Evolutionary conservation across 805 yeast species (phyloP).

Genomic region (Brettanomyces anomalus): DNA sequence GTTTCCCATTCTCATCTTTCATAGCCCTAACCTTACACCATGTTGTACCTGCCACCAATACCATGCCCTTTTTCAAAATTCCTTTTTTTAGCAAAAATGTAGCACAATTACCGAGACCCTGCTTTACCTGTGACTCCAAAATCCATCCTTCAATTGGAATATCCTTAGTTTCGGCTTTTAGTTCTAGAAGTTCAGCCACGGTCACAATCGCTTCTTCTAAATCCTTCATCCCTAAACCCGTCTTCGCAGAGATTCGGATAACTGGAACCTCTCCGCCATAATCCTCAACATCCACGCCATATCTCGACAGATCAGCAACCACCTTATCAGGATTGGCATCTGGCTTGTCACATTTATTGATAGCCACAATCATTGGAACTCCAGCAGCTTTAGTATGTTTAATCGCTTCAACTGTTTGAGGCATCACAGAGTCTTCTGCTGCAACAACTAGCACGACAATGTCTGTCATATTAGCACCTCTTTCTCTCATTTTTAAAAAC

Average conservation of each 20-base stretch:
- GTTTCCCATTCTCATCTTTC: conserved; percentile 63
- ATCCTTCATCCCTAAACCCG: conserved; percentile 84
- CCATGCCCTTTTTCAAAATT: conserved; percentile 54
- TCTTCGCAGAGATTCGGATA: conserved; percentile 78
- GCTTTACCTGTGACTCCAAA: conserved; percentile 73
- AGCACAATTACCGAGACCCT: conserved; percentile 79
- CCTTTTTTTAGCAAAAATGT: conserved; percentile 81
- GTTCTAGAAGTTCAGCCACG: conserved; percentile 73
- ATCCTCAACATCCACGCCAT: conserved; percentile 81
- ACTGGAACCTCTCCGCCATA: conserved; percentile 94
- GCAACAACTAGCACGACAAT: conserved; percentile 89
- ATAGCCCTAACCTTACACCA: conserved; percentile 78
- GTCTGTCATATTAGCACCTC: conserved; percentile 94
- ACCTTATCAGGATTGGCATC: conserved; percentile 70
- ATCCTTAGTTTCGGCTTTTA: conserved; percentile 49
- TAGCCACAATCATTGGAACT: conserved; percentile 82
- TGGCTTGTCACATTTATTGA: conserved; percentile 83
- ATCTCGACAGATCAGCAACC: conserved; percentile 61
- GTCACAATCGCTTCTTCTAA: conserved; percentile 85
- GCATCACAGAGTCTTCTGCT: conserved; percentile 96
- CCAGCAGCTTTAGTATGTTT: conserved; percentile 80
- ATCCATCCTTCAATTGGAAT: conserved; percentile 77
- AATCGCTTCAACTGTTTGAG: conserved; percentile 93
- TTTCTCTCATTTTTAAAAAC: conserved; percentile 87
- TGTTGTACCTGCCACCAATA: conserved; percentile 80